Base-by-base conservation (phyloP, 2,329 filamentous ascomycete genomes). In the Diaporthe sp. region DNA sequence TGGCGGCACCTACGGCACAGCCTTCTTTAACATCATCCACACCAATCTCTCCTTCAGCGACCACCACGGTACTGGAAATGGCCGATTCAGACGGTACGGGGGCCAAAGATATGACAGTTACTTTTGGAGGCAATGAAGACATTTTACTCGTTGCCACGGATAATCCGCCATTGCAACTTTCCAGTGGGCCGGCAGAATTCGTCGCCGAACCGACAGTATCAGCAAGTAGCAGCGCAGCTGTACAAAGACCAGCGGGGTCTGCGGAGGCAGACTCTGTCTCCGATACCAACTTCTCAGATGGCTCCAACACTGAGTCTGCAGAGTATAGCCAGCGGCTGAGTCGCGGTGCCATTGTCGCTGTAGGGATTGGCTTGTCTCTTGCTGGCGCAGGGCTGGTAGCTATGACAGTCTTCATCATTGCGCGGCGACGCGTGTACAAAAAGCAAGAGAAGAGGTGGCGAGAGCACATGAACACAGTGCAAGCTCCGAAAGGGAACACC, bases 351-450 rank as follows among this genome's bases (percentile, higher is more conserved):
- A 28, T 75, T 39, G 67, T 62, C 37, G 67, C 65, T 3, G 53
- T 75, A 15, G 73, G 73, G 3, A 8, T 75, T n/a, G 67, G 67
- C 15, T 37, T 61, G 44, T 72, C 67, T 39, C n/a, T 75, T 7
- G 67, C 73, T 12, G 37, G 49, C 19, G 73, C 73, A 12, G 73
- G 73, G n/a, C 7, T 75, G 28, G 67, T 65, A 22, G 49, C 73
- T 22, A 72, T 75, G 51, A 62, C 67, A 19, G 73, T 75, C 12
- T 75, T 71, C 58, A 31, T 72, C 9, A 37, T 53, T 31, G 25
- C 73, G n/a, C 46, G 73, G 22, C 67, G 67, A 28, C 73, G 73
- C 19, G 60, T 75, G 15, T 72, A 75, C 34, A 75, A 39, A 44
- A 75, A 72, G 73, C 67, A 75, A 19, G 46, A 75, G 67, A 31